Conservation (phyloP, 805 yeast genomes). For the Jamesozyma gamospora region DNA sequence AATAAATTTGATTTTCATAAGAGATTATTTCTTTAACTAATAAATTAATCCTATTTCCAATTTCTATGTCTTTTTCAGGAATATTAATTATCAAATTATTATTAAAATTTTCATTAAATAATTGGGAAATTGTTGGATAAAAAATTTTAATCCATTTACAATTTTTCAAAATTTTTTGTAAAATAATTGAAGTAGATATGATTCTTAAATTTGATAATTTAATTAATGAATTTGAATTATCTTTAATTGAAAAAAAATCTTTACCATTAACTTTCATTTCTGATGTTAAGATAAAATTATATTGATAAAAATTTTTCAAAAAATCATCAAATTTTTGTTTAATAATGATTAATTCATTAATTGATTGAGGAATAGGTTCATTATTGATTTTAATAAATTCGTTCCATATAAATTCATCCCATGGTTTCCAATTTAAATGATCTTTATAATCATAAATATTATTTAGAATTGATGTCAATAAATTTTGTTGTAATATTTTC, state of each 20-base stretch:
- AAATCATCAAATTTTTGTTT: slow-evolving; percentile 16
- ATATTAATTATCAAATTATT: too few relatives aligned
- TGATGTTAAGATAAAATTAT: slow-evolving; percentile 9
- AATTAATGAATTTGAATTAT: too few relatives aligned
- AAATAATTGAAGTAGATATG: slow-evolving; percentile 5
- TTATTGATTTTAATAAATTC: slow-evolving; percentile 6
- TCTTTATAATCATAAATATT: neutral
- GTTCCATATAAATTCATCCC: slow-evolving; percentile 18
- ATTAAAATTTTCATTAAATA: neutral
- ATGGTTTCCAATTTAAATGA: slow-evolving; percentile 8
- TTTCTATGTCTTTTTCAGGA: neutral
- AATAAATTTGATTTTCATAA: slow-evolving; percentile 7
- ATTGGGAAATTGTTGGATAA: slow-evolving; percentile 21
- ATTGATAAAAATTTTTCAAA: slow-evolving; percentile 9
- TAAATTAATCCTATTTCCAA: slow-evolving; percentile 1
- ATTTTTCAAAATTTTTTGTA: slow-evolving; percentile 9
- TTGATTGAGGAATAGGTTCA: slow-evolving; percentile 3
- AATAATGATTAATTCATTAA: slow-evolving; percentile 6
- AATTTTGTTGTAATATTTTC: neutral
- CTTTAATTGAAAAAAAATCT: slow-evolving; percentile 3
- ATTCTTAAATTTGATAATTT: slow-evolving; percentile 5
- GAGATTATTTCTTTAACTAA: slow-evolving; percentile 6
- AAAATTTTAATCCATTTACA: slow-evolving; percentile 9
- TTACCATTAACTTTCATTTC: slow-evolving; percentile 13
- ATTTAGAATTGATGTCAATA: neutral